Evolutionary conservation across 2,329 filamentous ascomycete species (phyloP).

Genomic region (Aspergillus fischeri): DNA sequence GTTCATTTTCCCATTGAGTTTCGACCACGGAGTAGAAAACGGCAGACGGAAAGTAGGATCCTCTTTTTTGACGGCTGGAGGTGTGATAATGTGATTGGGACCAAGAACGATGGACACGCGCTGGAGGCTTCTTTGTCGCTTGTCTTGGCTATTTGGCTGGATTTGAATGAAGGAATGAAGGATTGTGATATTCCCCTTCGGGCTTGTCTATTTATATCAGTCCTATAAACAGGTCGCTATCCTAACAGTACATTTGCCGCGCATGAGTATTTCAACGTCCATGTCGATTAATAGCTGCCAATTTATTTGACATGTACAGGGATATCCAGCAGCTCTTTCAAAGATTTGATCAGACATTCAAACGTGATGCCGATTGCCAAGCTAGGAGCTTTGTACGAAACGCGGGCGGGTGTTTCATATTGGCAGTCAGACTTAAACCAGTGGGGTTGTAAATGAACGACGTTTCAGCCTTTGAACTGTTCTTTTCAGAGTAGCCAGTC

Average conservation of each 20-base stretch:
- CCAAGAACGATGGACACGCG: background rate
- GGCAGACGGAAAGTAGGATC: background rate
- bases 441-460: background rate
- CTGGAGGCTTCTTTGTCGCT: background rate
- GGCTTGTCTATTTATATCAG: background rate
- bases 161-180: background rate
- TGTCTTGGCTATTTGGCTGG: background rate
- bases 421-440: background rate
- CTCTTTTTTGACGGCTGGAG: too few species aligned
- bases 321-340: background rate
- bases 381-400: background rate
- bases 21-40: background rate
- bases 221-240: background rate
- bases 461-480: background rate
- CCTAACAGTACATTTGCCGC: background rate
- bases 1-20: background rate
- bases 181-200: background rate
- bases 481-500: background rate
- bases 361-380: background rate
- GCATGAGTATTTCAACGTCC: background rate
- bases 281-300: background rate
- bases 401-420: constrained; percentile 6
- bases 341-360: background rate
- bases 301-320: background rate
- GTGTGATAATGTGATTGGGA: background rate